These are phyloP conservation scores for Cymbopogon citratus DNA, from an alignment of 176 grass and related monocot species.

Conservation along the genomic window DNA sequence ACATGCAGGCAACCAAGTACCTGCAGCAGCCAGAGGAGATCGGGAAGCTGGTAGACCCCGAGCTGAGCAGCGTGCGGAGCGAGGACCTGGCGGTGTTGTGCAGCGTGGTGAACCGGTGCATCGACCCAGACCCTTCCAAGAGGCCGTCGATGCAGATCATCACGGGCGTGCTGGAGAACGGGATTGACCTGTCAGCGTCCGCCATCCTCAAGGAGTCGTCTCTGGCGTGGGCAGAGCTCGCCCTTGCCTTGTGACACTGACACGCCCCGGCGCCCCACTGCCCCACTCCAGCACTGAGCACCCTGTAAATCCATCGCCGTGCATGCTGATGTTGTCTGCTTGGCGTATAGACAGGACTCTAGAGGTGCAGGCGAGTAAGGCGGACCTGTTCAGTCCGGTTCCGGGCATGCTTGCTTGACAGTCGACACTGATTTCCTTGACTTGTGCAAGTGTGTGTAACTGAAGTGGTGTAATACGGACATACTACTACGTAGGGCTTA, in stretches of 20 bases:
- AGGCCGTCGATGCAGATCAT: slow-evolving; percentile 92
- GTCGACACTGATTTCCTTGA: too few species aligned
- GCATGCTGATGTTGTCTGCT: not conserved
- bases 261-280: not conserved
- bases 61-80: slow-evolving; percentile 36
- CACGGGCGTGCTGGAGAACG: slow-evolving; percentile 62
- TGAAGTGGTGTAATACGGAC: too few species aligned
- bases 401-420: too few species aligned
- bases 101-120: slow-evolving; percentile 77
- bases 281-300: too few species aligned
- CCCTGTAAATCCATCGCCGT: slow-evolving; percentile 14
- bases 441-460: too few species aligned
- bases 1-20: too few species aligned
- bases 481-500: too few species aligned
- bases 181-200: slow-evolving; percentile 59
- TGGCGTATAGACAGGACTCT: too few species aligned
- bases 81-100: slow-evolving; percentile 72
- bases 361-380: too few species aligned
- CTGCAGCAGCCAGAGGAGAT: slow-evolving; percentile 84
- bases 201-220: slow-evolving; percentile 79
- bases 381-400: too few species aligned
- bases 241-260: slow-evolving; percentile 51
- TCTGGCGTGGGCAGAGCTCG: slow-evolving; percentile 82
- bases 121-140: slow-evolving; percentile 81
- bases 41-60: slow-evolving; percentile 62